These are phyloP conservation scores for Zygosaccharomyces bisporus DNA, from an alignment of 805 yeast genomes.

Conservation along the genomic window DNA sequence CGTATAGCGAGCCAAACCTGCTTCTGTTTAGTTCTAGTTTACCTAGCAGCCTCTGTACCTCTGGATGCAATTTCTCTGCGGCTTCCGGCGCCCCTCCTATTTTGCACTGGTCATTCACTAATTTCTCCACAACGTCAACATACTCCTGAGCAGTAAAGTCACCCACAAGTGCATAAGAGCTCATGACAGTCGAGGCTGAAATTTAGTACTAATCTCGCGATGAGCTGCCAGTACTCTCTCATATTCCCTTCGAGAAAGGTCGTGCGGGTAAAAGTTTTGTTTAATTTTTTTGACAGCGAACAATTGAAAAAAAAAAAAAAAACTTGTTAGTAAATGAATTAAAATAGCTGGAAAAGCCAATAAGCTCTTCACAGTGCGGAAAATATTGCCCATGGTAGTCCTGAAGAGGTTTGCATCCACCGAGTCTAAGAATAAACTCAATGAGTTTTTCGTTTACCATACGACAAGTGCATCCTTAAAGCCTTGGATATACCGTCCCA, in stretches of 20 bases:
- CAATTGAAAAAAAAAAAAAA: neutral
- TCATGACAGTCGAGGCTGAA: conserved; percentile 10
- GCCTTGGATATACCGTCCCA: conserved; percentile 41
- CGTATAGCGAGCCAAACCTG: conserved; percentile 2
- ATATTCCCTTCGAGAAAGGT: neutral
- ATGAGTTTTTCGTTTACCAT: conserved; percentile 35
- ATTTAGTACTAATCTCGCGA: no score
- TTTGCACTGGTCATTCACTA: conserved; percentile 22
- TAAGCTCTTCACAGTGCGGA: no score
- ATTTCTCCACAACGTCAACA: conserved; percentile 11
- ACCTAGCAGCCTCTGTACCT: conserved; percentile 7
- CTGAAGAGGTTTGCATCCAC: conserved; percentile 22
- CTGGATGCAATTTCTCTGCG: conserved; percentile 26
- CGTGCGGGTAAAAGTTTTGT: neutral
- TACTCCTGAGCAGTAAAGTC: neutral
- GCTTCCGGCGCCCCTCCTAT: conserved; percentile 23
- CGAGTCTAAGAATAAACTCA: conserved; percentile 28
- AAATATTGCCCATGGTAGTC: no score
- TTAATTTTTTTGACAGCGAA: neutral
- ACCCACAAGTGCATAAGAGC: conserved; percentile 20
- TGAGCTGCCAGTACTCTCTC: neutral
- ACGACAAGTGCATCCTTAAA: conserved; percentile 34
- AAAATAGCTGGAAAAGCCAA: no score
- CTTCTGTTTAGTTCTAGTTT: neutral
- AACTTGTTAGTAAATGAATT: neutral